A percentile compares a stretch with the other conserved stretches of the same genome.
These are phyloP conservation scores for Claviceps digitariae DNA, from an alignment of 2,329 filamentous ascomycete species.

Conservation along the genomic window DNA sequence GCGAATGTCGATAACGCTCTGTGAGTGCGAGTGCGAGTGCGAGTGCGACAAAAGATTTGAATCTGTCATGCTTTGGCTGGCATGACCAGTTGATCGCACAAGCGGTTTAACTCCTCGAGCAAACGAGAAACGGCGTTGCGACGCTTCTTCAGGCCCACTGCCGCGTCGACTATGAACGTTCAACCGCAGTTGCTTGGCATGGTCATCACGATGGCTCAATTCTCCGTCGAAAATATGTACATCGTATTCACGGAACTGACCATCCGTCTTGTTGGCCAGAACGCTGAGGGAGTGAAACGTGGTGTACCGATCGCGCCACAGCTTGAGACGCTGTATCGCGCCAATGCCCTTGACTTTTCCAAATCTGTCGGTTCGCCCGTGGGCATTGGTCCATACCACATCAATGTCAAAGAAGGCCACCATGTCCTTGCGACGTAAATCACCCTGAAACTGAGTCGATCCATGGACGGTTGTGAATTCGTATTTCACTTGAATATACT, in stretches of 20 bases:
- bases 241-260: conserved; percentile 33
- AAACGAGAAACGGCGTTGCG: conserved; percentile 29
- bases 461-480: conserved; percentile 35
- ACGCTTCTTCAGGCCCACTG: conserved; percentile 24
- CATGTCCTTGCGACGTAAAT: conserved; percentile 32
- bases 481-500: conserved; percentile 33
- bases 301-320: conserved; percentile 36
- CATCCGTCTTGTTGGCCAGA: conserved; percentile 32
- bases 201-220: conserved; percentile 31
- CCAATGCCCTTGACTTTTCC: conserved; percentile 37
- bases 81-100: conserved; percentile 18
- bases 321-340: conserved; percentile 37
- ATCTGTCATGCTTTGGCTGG: conserved; percentile 10
- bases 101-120: conserved; percentile 28
- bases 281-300: conserved; percentile 34
- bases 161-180: conserved; percentile 26
- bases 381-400: conserved; percentile 37
- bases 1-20: conserved; percentile 26
- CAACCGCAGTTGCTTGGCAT: conserved; percentile 31
- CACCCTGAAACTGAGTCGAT: conserved; percentile 35
- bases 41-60: conserved; percentile 11
- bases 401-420: conserved; percentile 39
- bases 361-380: conserved; percentile 34
- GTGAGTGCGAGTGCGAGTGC: conserved; percentile 3
- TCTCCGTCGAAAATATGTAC: conserved; percentile 34